Base-by-base conservation (phyloP, 192 early-diverging fungal species). In the Backusella liffmaniae region DNA sequence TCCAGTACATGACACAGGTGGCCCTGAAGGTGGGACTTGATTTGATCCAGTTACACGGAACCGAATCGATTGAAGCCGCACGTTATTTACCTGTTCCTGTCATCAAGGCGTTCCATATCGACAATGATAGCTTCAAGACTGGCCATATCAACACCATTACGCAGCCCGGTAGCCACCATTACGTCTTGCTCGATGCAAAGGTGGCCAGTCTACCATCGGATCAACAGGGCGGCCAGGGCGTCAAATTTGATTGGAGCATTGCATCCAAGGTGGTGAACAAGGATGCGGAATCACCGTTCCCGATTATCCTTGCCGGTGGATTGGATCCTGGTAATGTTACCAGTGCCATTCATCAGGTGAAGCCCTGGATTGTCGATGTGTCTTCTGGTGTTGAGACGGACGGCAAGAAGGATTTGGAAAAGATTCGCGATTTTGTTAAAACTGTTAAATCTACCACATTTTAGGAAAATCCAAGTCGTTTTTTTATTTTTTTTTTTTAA, bases 1-100 rank as follows among this genome's bases (percentile, higher is more conserved):
- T 94, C 13, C 91, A 91, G 46, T 81, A 95, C 71, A 96, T 99
- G 72, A 88, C 89, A 35, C 73, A 80, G 0, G 88, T 92, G 9
- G 91, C 89, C 1, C 73, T 82, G 21, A 78, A 78, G 23, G 87
- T 92, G 21, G 90, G 91, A 32, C 85, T 99, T 26, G 97, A 99
- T 80, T 59, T 97, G 39, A 92, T 98, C n/a, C 98, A 99, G 86
- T 86, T 99, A 68, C 98, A 99, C 83, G 95, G 96, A 1, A 79
- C 86, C 29, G 96, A 97, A 82, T 80, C 86, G 32, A 80, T 78
- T 0, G 86, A 89, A 41, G 73, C 91, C 73, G 90, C 92, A 2
- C 85, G 75, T 56, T 87, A 93, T 53, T 80, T 97, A 21, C 91
- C 94, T 18, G 89, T 93, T 0, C 95, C 95, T 7, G 92, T 93